Evolutionary conservation across 2,329 filamentous ascomycete species (phyloP).

Genomic region (Epicoccum nigrum): DNA sequence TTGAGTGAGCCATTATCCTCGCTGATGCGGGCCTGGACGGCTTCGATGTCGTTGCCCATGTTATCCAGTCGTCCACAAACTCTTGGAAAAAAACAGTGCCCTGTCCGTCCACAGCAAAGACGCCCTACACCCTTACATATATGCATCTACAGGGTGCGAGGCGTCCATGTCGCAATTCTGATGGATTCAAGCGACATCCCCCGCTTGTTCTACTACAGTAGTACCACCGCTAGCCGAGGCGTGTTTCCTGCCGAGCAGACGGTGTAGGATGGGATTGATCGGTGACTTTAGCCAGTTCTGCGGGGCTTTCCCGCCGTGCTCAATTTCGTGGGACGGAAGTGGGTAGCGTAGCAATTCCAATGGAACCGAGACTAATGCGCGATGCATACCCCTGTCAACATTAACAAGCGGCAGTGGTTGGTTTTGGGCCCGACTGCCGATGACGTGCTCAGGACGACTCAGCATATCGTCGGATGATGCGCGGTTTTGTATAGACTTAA

Average conservation of each 20-base stretch:
- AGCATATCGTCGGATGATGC: not conserved
- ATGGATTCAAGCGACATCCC: slow-evolving; percentile 19
- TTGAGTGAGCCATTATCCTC: slow-evolving; percentile 35
- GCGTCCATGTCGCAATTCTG: slow-evolving; percentile 32
- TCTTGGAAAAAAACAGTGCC: not conserved
- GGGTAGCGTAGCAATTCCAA: too few species aligned
- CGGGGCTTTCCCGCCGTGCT: slow-evolving; percentile 11
- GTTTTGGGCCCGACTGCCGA: slow-evolving; percentile 21
- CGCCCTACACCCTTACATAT: slow-evolving; percentile 6
- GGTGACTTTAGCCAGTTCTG: slow-evolving; percentile 6
- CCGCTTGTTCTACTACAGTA: slow-evolving; percentile 23
- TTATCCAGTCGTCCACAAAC: not conserved
- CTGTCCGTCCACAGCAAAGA: not conserved
- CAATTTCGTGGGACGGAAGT: slow-evolving; percentile 5
- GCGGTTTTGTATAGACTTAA: slow-evolving; percentile 11
- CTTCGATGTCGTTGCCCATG: slow-evolving; percentile 38
- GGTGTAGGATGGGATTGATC: too few species aligned
- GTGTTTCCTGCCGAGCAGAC: slow-evolving; percentile 10
- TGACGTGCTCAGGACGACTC: slow-evolving; percentile 26
- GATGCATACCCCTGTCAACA: too few species aligned
- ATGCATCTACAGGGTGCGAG: not conserved
- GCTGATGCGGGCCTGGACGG: slow-evolving; percentile 26
- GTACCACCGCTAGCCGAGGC: slow-evolving; percentile 21
- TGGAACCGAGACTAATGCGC: slow-evolving; percentile 8
- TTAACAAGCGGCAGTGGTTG: slow-evolving; percentile 6